Conservation (phyloP, 1,284 basidiomycete genomes). For the Sporisorium iseilematis-ciliati region DNA sequence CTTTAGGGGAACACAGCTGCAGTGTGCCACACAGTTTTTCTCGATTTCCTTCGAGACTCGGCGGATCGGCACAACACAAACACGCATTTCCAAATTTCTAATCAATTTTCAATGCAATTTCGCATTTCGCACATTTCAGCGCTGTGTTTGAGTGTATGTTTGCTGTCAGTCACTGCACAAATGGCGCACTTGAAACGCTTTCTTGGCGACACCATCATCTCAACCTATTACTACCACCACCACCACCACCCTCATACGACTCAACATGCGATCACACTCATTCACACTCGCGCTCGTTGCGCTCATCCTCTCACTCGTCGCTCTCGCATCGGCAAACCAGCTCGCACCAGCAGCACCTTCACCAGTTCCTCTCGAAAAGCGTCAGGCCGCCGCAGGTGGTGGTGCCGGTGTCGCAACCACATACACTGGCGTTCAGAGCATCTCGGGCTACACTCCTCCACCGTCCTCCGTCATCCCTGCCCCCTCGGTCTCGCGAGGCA, state of each 20-base stretch:
- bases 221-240: background rate
- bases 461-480: constrained; percentile 18
- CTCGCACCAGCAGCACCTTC: constrained; percentile 11
- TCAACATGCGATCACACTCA: constrained; percentile 29
- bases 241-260: background rate
- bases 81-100: no score
- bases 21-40: no score
- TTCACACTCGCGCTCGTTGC: constrained; percentile 33
- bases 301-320: constrained; percentile 38
- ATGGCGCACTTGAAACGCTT: background rate
- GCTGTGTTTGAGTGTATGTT: no score
- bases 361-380: constrained; percentile 24
- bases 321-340: constrained; percentile 33
- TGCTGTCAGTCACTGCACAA: background rate
- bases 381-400: constrained; percentile 59
- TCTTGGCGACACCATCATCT: constrained; percentile 5
- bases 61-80: no score
- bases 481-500: constrained; percentile 47
- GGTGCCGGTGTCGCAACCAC: constrained; percentile 51
- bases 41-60: no score
- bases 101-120: no score
- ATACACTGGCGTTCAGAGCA: constrained; percentile 51
- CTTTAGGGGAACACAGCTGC: no score
- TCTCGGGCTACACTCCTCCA: constrained; percentile 60
- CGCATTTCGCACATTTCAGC: no score